A percentile compares a stretch with the other conserved stretches of the same genome.
phyloP scores from a whole-genome alignment of 2,329 filamentous ascomycete genomes.

The Xylaria sp. region DNA sequence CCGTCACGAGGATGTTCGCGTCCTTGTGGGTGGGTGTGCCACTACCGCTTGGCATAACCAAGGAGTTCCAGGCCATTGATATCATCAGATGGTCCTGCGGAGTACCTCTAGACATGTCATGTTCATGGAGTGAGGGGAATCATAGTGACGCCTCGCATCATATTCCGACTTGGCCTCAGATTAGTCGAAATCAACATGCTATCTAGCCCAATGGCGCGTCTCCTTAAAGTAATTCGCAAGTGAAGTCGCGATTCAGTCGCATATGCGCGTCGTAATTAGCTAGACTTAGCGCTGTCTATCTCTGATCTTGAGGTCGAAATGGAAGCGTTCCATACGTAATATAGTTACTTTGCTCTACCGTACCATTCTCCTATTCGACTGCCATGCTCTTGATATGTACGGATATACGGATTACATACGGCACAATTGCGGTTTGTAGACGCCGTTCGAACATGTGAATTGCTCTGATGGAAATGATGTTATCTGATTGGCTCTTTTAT shows the following conservation, averaged over 20 bases:
- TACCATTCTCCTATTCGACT: too few species aligned
- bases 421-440: too few species aligned
- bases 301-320: too few species aligned
- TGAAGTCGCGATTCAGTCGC: background rate
- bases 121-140: background rate
- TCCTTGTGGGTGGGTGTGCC: background rate
- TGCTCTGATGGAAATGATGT: background rate
- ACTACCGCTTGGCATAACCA: background rate
- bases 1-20: background rate
- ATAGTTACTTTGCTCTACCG: too few species aligned
- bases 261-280: background rate
- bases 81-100: background rate
- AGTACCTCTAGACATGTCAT: background rate
- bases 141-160: background rate
- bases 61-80: background rate
- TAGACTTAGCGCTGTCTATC: too few species aligned
- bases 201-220: background rate
- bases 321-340: too few species aligned
- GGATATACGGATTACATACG: too few species aligned
- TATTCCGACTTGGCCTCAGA: background rate
- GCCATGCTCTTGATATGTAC: too few species aligned
- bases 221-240: background rate
- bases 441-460: background rate
- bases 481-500: constrained; percentile 13
- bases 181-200: background rate